A percentile compares a stretch with the other conserved stretches of the same genome.
Evolutionary conservation across 108 stramenopile genomes (phyloP).

Genomic region (Aurantiochytrium sp.): DNA sequence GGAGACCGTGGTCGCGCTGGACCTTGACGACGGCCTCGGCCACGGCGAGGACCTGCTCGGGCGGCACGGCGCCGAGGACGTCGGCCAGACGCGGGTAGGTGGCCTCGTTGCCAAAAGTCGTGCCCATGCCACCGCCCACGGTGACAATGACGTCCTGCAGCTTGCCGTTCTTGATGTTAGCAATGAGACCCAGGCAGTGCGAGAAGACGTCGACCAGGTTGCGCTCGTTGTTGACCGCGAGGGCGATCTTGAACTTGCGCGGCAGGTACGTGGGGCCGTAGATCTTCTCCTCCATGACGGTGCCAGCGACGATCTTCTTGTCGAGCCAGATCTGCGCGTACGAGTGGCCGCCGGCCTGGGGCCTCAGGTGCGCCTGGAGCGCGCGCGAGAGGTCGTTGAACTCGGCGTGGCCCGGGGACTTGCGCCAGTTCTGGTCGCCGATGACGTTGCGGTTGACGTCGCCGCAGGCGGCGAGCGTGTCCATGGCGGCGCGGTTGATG

Average conservation of each 20-base stretch:
- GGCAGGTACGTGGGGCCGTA: slow-evolving; percentile 95
- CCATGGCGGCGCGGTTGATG: slow-evolving; percentile 91
- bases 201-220: slow-evolving; percentile 95
- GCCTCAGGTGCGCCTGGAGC: slow-evolving; percentile 66
- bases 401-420: slow-evolving; percentile 84
- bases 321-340: slow-evolving; percentile 33
- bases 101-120: slow-evolving; percentile 90
- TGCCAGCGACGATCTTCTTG: slow-evolving; percentile 76
- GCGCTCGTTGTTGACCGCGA: slow-evolving; percentile 85
- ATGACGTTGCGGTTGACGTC: slow-evolving; percentile 93
- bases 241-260: slow-evolving; percentile 96
- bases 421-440: slow-evolving; percentile 86
- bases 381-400: slow-evolving; percentile 37
- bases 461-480: slow-evolving; percentile 94
- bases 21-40: slow-evolving; percentile 86
- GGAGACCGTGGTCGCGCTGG: slow-evolving; percentile 94
- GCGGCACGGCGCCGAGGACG: slow-evolving; percentile 86
- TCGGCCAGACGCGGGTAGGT: slow-evolving; percentile 95
- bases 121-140: slow-evolving; percentile 96
- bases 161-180: slow-evolving; percentile 64
- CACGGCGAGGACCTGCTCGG: slow-evolving; percentile 85
- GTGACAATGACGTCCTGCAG: slow-evolving; percentile 87
- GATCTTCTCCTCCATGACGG: slow-evolving; percentile 80
- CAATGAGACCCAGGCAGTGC: slow-evolving; percentile 90
- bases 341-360: slow-evolving; percentile 43